Conservation (phyloP, 164 flowering plant genomes). For the Brasenia schreberi region DNA sequence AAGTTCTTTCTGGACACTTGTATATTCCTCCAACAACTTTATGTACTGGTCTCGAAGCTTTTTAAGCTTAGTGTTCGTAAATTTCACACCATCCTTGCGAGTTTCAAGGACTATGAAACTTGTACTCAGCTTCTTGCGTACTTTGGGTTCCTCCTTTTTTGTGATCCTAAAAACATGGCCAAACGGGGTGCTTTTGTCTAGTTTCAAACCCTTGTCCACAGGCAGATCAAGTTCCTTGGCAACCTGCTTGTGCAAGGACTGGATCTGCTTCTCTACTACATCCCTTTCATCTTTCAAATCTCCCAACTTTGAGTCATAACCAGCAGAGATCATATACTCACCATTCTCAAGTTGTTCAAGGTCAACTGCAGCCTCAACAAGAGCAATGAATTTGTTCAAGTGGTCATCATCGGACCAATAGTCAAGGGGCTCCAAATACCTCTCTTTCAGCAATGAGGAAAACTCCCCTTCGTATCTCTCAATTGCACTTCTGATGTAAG, state of each 20-base stretch:
- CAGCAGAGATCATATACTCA: constrained; percentile 83
- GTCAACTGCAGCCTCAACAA: constrained; percentile 85
- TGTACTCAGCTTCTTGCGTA: constrained; percentile 70
- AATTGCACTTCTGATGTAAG: constrained; percentile 63
- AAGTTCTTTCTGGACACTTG: constrained; percentile 69
- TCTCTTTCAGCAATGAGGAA: constrained; percentile 53
- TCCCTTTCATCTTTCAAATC: constrained; percentile 63
- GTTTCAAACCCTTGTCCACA: constrained; percentile 71
- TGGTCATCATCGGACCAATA: constrained; percentile 74
- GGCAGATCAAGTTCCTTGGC: constrained; percentile 84
- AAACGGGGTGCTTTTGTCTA: constrained; percentile 86
- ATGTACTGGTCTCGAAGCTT: constrained; percentile 78
- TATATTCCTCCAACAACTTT: constrained; percentile 73
- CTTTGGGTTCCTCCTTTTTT: constrained; percentile 95
- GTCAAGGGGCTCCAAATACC: constrained; percentile 47
- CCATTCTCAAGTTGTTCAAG: constrained; percentile 96
- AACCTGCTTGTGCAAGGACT: constrained; percentile 62
- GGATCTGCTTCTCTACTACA: constrained; percentile 56
- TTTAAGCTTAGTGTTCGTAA: constrained; percentile 88
- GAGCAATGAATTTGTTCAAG: constrained; percentile 68
- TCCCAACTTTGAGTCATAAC: constrained; percentile 52
- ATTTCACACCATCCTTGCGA: constrained; percentile 94
- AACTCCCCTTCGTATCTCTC: constrained; percentile 69
- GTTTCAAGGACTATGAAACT: constrained; percentile 87
- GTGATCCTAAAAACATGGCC: constrained; percentile 98